Evolutionary conservation across 2,329 filamentous ascomycete species (phyloP).

Genomic region (Fonsecaea pedrosoi): DNA sequence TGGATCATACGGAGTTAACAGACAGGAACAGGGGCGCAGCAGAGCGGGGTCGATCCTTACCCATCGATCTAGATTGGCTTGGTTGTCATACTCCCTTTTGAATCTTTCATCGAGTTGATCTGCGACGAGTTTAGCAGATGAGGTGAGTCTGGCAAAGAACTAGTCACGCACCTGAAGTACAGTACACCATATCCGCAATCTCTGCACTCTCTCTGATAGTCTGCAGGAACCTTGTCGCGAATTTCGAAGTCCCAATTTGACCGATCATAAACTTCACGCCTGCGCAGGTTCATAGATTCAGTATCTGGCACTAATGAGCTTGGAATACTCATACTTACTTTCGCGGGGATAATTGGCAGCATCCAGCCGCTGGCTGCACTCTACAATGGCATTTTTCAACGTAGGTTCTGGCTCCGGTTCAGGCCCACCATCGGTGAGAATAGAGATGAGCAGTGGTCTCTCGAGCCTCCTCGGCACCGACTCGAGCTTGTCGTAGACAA

Average conservation of each 20-base stretch:
- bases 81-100: background rate
- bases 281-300: background rate
- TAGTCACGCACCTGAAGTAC: background rate
- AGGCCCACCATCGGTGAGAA: conserved; percentile 2
- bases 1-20: background rate
- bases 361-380: background rate
- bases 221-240: background rate
- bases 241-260: background rate
- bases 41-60: background rate
- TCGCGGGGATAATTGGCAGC: background rate
- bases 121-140: background rate
- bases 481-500: background rate
- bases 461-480: background rate
- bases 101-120: conserved; percentile 3
- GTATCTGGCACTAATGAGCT: background rate
- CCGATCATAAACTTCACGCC: background rate
- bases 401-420: background rate
- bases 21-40: background rate
- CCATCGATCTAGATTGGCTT: conserved; percentile 1
- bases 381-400: conserved; percentile 1
- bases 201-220: background rate
- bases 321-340: background rate
- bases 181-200: background rate
- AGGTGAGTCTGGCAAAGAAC: background rate
- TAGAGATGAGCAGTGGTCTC: conserved; percentile 1